Conservation (phyloP, 169 alveolate species). For the Cryptosporidium sp. region DNA sequence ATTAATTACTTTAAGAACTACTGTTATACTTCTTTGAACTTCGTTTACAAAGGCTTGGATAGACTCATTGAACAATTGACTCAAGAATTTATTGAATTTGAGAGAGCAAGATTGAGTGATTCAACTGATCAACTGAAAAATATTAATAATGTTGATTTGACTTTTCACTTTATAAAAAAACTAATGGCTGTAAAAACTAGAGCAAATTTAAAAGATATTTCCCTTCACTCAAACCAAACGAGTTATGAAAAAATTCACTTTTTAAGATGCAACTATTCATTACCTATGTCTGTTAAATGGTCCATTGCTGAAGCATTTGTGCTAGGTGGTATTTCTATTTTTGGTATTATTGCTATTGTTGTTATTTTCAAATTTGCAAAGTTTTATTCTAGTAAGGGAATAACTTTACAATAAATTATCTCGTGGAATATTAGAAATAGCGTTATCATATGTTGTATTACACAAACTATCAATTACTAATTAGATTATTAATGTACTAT, state of each 20-base stretch:
- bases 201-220: background rate
- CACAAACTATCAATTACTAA: no score
- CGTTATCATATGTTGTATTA: background rate
- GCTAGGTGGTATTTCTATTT: conserved; percentile 5
- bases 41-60: conserved; percentile 49
- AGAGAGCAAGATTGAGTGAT: background rate
- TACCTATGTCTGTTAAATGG: conserved; percentile 47
- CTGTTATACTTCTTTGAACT: conserved; percentile 8
- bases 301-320: conserved; percentile 57
- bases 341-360: background rate
- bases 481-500: no score
- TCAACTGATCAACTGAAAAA: background rate
- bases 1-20: background rate
- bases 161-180: conserved; percentile 17
- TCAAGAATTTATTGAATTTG: conserved; percentile 28
- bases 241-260: conserved; percentile 34
- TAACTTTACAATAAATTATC: background rate
- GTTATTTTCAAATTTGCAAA: background rate
- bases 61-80: conserved; percentile 2
- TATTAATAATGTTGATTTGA: conserved; percentile 44
- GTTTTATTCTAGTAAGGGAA: background rate
- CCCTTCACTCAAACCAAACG: background rate
- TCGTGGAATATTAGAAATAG: background rate
- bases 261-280: conserved; percentile 29
- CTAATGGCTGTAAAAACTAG: conserved; percentile 66